Evolutionary conservation across 2,329 filamentous ascomycete species (phyloP).

Genomic region (Fusarium tanahbumbuense): DNA sequence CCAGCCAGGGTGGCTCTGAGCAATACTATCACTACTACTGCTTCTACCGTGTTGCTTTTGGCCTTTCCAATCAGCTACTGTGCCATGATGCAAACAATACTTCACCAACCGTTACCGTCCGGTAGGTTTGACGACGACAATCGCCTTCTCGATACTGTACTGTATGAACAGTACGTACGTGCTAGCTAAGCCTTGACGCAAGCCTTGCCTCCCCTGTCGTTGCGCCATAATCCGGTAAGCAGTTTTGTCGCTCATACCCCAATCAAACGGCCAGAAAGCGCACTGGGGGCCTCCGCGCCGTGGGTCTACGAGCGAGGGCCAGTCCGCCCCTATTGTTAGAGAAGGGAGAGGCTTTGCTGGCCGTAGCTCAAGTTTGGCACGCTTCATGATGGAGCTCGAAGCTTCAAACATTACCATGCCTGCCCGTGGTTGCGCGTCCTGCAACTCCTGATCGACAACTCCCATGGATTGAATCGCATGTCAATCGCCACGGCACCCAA

Average conservation of each 20-base stretch:
- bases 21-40: constrained; percentile 3
- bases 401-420: constrained; percentile 20
- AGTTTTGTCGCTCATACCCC: constrained; percentile 27
- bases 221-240: constrained; percentile 44
- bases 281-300: constrained; percentile 10
- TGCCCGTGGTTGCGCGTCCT: constrained; percentile 44
- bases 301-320: constrained; percentile 38
- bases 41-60: background rate
- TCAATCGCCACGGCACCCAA: constrained; percentile 14
- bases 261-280: constrained; percentile 32
- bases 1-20: too few relatives aligned
- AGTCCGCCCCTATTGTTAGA: constrained; percentile 40
- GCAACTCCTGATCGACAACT: constrained; percentile 39
- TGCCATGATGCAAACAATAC: constrained; percentile 12
- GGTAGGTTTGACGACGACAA: constrained; percentile 19
- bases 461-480: constrained; percentile 20
- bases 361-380: constrained; percentile 11
- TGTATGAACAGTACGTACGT: background rate
- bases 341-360: constrained; percentile 36
- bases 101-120: constrained; percentile 16
- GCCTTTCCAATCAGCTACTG: constrained; percentile 9
- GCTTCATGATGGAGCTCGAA: constrained; percentile 21
- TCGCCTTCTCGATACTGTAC: constrained; percentile 21
- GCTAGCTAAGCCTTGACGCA: constrained; percentile 33
- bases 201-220: constrained; percentile 43